A percentile compares a stretch with the other conserved stretches of the same genome.
Evolutionary conservation across 768 basidiomycete genomes (phyloP).

Genomic region (Harrya chromipes): DNA sequence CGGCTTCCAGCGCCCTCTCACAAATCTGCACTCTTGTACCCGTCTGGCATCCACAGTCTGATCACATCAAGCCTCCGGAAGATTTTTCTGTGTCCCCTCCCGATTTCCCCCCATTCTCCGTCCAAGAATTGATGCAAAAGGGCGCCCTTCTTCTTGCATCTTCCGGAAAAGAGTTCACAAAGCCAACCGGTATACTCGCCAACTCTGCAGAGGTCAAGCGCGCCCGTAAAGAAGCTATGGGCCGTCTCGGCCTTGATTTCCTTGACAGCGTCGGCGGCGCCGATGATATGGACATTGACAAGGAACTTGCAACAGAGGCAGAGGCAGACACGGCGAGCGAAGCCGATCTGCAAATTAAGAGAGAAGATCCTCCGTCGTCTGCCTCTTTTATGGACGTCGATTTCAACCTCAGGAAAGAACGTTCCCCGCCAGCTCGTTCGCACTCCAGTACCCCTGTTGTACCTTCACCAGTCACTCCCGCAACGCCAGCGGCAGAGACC

Average conservation of each 20-base stretch:
- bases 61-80: conserved; percentile 21
- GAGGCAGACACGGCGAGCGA: conserved; percentile 48
- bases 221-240: conserved; percentile 86
- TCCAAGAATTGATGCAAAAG: conserved; percentile 71
- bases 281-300: conserved; percentile 86
- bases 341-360: conserved; percentile 37
- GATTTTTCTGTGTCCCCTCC: conserved; percentile 37
- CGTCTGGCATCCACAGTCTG: conserved; percentile 54
- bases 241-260: conserved; percentile 83
- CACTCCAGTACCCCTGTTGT: conserved; percentile 43
- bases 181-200: conserved; percentile 67
- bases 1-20: conserved; percentile 85
- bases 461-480: conserved; percentile 48
- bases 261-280: conserved; percentile 64
- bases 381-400: conserved; percentile 47
- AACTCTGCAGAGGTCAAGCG: conserved; percentile 80
- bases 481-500: conserved; percentile 35
- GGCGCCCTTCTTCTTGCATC: conserved; percentile 82
- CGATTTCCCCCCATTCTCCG: conserved; percentile 73
- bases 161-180: conserved; percentile 89
- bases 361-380: conserved; percentile 35
- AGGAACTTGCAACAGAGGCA: conserved; percentile 65
- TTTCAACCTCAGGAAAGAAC: conserved; percentile 38
- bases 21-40: conserved; percentile 85
- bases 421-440: conserved; percentile 40